Percentiles rank a stretch among this genome's conserved stretches.
phyloP scores from a whole-genome alignment of 2,329 filamentous ascomycete species.

The Zopfia rhizophila region DNA sequence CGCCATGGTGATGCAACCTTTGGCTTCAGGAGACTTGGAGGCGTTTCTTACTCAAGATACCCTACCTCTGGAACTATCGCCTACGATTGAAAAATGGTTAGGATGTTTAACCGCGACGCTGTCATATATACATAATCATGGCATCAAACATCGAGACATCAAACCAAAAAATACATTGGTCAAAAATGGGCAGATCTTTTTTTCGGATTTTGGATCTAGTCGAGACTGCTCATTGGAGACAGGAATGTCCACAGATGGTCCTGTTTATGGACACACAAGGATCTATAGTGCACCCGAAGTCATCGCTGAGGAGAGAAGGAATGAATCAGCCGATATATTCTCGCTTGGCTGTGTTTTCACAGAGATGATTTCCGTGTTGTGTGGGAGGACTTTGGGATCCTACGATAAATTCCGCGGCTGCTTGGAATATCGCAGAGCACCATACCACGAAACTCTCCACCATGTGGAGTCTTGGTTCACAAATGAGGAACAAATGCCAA shows the following conservation, averaged over 20 bases:
- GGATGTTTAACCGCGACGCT: slow-evolving; percentile 27
- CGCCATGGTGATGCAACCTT: too few species aligned
- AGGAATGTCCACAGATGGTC: slow-evolving; percentile 23
- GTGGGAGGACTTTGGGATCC: too few species aligned
- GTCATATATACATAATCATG: slow-evolving; percentile 22
- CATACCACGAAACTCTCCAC: slow-evolving; percentile 21
- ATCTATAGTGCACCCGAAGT: slow-evolving; percentile 35
- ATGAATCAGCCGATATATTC: slow-evolving; percentile 32
- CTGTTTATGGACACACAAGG: slow-evolving; percentile 25
- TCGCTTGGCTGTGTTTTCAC: slow-evolving; percentile 36
- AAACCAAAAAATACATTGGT: slow-evolving; percentile 36
- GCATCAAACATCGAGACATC: slow-evolving; percentile 37
- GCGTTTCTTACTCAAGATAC: too few species aligned
- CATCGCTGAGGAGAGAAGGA: slow-evolving; percentile 19
- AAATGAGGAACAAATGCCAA: too few species aligned
- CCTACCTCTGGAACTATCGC: too few species aligned
- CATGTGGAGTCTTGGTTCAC: slow-evolving; percentile 19
- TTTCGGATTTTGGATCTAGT: slow-evolving; percentile 37
- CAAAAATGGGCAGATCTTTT: slow-evolving; percentile 29
- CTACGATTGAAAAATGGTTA: slow-evolving; percentile 14
- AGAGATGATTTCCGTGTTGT: slow-evolving; percentile 25
- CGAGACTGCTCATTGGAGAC: slow-evolving; percentile 33
- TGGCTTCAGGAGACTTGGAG: too few species aligned
- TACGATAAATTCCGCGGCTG: too few species aligned
- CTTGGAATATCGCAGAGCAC: not conserved